Evolutionary conservation across 805 yeast genomes (phyloP), one percentile per base, ranked within the genome.

Genomic region (Wickerhamomyces mucosus): DNA sequence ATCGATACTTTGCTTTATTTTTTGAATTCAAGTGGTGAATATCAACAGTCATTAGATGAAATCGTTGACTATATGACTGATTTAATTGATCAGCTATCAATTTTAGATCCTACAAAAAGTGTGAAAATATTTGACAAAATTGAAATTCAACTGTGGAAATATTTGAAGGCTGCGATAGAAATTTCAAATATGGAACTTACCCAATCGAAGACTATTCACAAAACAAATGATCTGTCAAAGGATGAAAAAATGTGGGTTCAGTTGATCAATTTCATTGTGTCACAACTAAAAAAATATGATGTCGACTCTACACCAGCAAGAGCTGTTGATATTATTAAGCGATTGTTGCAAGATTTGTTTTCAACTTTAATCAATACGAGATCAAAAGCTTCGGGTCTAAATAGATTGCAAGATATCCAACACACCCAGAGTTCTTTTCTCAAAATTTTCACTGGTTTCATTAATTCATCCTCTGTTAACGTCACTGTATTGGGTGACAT

Each of bases 401-500:
- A 37, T 15, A 26, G 27, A 14, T 34, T 29, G 12, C 48, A 42
- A 12, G 18, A 28, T 18, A 41, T 41, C 42, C 9, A 41, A 40
- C 15, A 38, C 39, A 8, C 43, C 11, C 41, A 39, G 22, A 42
- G 50, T 14, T 67, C 78, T 1, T 71, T 82, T 38, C 54, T 74
- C 32, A 56, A 59, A 13, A 73, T 79, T 3, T 66, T 79, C 41
- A 65, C 74, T 19, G 53, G 57, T 26, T 73, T 79, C 35, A 53
- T 82, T 22, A 67, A 65, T 25, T 53, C 69, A 4, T 61, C 77
- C 2, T 63, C 65, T 3, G 41, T 55, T 3, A 56, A 63, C 14
- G 48, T 65, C 18, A 68, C 80, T 6, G 71, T 74, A 7, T 47
- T 79, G 5, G 69, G 75, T 0, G 78, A 78, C 40, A 67, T 82